phyloP scores from a whole-genome alignment of 176 grass and related monocot species.

The Cymbopogon citratus region DNA sequence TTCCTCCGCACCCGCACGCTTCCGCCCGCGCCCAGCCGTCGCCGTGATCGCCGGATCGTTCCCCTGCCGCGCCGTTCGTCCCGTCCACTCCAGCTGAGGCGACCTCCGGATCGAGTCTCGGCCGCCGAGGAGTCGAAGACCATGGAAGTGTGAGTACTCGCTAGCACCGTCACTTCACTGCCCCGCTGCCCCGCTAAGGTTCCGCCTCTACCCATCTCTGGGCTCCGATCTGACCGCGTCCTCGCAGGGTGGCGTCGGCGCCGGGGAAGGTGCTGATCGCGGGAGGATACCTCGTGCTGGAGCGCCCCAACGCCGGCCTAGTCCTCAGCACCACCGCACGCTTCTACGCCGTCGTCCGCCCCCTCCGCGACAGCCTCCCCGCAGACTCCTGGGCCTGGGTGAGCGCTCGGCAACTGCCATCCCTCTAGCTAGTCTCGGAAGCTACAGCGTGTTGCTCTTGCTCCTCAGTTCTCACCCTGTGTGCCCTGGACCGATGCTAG shows the following conservation, averaged over 20 bases:
- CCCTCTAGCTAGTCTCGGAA: background rate
- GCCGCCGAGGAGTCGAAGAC: background rate
- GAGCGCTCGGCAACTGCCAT: background rate
- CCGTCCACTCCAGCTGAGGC: background rate
- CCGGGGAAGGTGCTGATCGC: slow-evolving; percentile 87
- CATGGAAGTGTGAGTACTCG: slow-evolving; percentile 40
- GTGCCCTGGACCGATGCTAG: slow-evolving; percentile 26
- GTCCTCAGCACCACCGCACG: slow-evolving; percentile 85
- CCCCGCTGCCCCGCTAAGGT: background rate
- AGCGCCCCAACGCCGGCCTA: slow-evolving; percentile 79
- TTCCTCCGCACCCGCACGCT: slow-evolving; percentile 24
- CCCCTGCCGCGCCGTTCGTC: background rate
- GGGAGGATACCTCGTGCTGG: slow-evolving; percentile 84
- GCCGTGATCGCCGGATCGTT: background rate
- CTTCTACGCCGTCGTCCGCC: slow-evolving; percentile 78
- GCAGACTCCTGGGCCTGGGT: slow-evolving; percentile 80
- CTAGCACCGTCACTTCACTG: background rate
- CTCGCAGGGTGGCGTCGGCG: slow-evolving; percentile 73
- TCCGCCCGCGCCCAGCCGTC: background rate
- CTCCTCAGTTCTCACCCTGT: background rate
- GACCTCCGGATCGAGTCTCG: background rate
- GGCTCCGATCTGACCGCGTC: slow-evolving; percentile 21
- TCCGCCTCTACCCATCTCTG: background rate
- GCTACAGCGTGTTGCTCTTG: background rate
- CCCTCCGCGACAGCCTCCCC: slow-evolving; percentile 52